Conservation (phyloP, 768 basidiomycete species). For the Mycena kentingensis region DNA sequence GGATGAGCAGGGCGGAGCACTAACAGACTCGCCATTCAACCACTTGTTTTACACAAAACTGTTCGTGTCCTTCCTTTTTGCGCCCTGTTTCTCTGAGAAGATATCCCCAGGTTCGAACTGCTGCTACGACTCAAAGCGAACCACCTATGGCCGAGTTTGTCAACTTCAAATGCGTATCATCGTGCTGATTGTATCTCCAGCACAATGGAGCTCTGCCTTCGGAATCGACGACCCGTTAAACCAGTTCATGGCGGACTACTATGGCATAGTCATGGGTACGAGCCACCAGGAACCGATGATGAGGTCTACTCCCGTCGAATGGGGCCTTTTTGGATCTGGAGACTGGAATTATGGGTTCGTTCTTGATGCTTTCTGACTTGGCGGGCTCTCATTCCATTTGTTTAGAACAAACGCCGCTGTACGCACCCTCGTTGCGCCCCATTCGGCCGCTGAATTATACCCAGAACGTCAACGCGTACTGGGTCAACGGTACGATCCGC, state of each 20-base stretch:
- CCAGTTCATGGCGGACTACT: slow-evolving; percentile 60
- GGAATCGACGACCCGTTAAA: slow-evolving; percentile 61
- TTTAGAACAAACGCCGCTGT: slow-evolving; percentile 6
- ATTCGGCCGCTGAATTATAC: not conserved
- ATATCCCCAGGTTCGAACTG: slow-evolving; percentile 63
- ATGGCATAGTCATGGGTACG: slow-evolving; percentile 73
- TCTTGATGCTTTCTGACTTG: not conserved
- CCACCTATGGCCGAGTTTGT: slow-evolving; percentile 67
- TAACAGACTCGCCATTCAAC: slow-evolving; percentile 63
- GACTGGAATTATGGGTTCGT: slow-evolving; percentile 52
- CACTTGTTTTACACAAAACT: slow-evolving; percentile 58
- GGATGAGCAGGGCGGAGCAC: slow-evolving; percentile 54
- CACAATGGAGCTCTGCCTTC: no score
- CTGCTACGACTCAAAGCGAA: slow-evolving; percentile 68
- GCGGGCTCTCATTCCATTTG: not conserved
- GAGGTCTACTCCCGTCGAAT: slow-evolving; percentile 69
- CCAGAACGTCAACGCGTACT: slow-evolving; percentile 56
- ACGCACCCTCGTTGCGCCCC: not conserved
- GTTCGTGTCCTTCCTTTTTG: slow-evolving; percentile 32
- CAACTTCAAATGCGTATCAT: not conserved
- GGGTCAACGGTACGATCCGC: slow-evolving; percentile 60
- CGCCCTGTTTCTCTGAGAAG: not conserved
- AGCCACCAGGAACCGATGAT: slow-evolving; percentile 79
- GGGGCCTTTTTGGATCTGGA: slow-evolving; percentile 55
- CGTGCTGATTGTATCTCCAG: slow-evolving; percentile 24